Evolutionary conservation across 176 grass and related monocot species (phyloP).

Genomic region (Panicum miliaceum): DNA sequence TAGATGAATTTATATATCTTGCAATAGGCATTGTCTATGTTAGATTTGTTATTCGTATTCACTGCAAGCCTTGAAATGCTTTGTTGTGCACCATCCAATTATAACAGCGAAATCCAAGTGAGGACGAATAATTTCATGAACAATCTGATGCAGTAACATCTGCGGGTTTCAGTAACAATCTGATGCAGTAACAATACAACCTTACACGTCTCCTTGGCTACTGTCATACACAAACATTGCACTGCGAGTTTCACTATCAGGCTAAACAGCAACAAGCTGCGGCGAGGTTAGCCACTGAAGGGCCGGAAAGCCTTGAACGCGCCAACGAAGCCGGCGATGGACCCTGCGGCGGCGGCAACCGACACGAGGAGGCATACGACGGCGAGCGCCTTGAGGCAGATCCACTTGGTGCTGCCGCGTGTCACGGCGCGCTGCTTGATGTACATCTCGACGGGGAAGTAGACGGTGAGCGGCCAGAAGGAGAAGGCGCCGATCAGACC

Average conservation of each 20-base stretch:
- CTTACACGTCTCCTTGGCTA: no score
- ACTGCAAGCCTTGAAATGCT: background rate
- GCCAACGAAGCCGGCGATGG: constrained; percentile 51
- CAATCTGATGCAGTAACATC: background rate
- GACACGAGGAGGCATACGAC: constrained; percentile 46
- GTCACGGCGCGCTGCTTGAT: constrained; percentile 55
- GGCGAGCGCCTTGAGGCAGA: constrained; percentile 52
- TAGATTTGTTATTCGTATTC: background rate
- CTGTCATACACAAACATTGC: no score
- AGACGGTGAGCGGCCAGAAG: constrained; percentile 95
- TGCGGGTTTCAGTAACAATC: background rate
- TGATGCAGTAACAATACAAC: no score
- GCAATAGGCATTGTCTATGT: background rate
- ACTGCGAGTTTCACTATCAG: no score
- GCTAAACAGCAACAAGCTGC: background rate
- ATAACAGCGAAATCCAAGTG: background rate
- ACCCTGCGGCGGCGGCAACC: constrained; percentile 47
- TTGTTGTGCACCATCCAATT: background rate
- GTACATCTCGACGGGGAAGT: constrained; percentile 98
- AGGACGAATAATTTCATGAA: background rate
- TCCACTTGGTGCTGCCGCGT: constrained; percentile 39
- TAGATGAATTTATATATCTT: background rate
- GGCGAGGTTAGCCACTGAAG: constrained; percentile 25
- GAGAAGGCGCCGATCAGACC: constrained; percentile 70
- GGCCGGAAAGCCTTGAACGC: constrained; percentile 55